Evolutionary conservation across 2,329 filamentous ascomycete species (phyloP), one percentile per base, ranked within the genome.

Genomic region (Cercospora sesami): DNA sequence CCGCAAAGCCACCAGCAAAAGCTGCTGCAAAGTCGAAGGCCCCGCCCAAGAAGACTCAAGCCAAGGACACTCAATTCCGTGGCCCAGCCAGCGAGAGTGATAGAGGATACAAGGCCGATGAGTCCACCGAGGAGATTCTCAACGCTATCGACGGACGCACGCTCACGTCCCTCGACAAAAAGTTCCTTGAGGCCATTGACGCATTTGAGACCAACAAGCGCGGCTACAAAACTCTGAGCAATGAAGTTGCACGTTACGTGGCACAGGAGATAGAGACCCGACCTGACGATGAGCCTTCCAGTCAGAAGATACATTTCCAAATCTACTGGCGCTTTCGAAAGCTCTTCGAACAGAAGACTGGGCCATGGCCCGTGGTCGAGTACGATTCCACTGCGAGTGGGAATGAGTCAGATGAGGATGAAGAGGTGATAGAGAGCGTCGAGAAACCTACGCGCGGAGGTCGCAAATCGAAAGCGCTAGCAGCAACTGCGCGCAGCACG

Each of bases 241-340:
- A 18, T 16, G 30, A 39, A 23, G n/a, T 31, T n/a, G 42, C 57
- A 64, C 31, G 28, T 36, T 36, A 16, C 12, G 48, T 60, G 28
- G 45, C 18, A 36, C 0, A 10, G 9, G n/a, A 26, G 16, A n/a
- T 48, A 16, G 60, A 62, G 21, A n/a, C 6, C n/a, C 39, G 5
- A 16, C 16, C 48, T 30, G 12, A 18, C 1, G 60, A 28, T 30
- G 3, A 62, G 26, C 21, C 26, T 6, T 21, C 36, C 36, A 12
- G 3, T 67, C 23, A 58, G 18, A 64, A 65, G 21, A 64, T 59
- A 59, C 66, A 69, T 33, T 63, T 60, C 33, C 64, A 69, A n/a
- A 64, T 69, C 14, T 69, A 69, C 58, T 69, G 68, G 68, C 65
- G 65, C 39, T 69, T 65, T 26, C 61, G 60, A 58, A 59, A 63